phyloP scores from a whole-genome alignment of 2,329 filamentous ascomycete genomes.

The Pyricularia pennisetigena region DNA sequence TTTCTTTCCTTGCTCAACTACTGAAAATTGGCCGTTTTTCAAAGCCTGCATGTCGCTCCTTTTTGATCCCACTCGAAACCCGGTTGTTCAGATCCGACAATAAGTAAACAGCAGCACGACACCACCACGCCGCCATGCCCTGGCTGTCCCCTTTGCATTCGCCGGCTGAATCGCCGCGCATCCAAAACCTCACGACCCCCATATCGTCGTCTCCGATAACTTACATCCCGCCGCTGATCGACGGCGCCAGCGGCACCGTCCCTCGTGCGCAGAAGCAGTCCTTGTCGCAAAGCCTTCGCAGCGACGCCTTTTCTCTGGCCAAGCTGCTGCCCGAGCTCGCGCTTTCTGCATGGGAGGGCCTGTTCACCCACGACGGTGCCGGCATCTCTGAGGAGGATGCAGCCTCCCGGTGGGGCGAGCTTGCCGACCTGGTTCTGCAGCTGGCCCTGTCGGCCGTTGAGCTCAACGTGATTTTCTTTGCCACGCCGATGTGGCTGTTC shows the following conservation, averaged over 20 bases:
- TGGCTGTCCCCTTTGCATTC: background rate
- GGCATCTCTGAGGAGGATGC: background rate
- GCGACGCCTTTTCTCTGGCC: background rate
- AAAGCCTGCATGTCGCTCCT: background rate
- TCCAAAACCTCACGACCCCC: background rate
- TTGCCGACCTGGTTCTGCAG: slow-evolving; percentile 15
- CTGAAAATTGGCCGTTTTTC: background rate
- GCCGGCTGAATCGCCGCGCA: background rate
- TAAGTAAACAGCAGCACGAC: background rate
- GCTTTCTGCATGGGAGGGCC: background rate
- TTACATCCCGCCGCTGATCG: slow-evolving; percentile 24
- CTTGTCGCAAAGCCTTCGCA: background rate
- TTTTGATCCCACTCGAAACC: background rate
- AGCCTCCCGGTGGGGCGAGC: slow-evolving; percentile 6
- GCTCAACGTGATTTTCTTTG: slow-evolving; percentile 15
- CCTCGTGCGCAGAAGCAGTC: slow-evolving; percentile 16
- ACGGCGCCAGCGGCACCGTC: slow-evolving; percentile 22
- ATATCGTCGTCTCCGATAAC: slow-evolving; percentile 14
- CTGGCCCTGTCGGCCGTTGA: slow-evolving; percentile 15
- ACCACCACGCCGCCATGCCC: background rate
- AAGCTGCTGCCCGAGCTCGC: slow-evolving; percentile 2
- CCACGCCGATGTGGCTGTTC: slow-evolving; percentile 17
- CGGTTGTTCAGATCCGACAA: no score
- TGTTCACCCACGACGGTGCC: background rate
- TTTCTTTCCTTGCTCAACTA: background rate